Evolutionary conservation across 2,329 filamentous ascomycete genomes (phyloP).

Genomic region (Gliomastix tumulicola): DNA sequence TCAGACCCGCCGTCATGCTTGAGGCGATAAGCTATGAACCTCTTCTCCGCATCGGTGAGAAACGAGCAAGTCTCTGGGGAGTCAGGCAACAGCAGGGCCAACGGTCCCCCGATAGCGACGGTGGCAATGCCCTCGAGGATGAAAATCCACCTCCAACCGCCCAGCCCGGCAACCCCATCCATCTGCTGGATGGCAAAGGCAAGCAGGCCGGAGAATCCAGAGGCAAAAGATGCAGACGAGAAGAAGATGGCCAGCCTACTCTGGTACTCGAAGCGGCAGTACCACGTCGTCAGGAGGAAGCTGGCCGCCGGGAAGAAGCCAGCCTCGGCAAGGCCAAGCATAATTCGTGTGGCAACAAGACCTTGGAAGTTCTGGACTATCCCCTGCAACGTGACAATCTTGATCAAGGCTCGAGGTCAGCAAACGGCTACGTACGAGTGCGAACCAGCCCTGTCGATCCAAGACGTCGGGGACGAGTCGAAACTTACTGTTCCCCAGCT

Average conservation of each 20-base stretch:
- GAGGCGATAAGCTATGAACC: background rate
- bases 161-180: conserved; percentile 8
- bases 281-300: conserved; percentile 1
- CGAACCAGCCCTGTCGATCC: too few species aligned
- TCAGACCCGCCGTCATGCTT: background rate
- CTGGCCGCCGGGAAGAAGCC: conserved; percentile 23
- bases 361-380: conserved; percentile 35
- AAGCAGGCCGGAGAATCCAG: conserved; percentile 13
- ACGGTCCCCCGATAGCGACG: conserved; percentile 23
- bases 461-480: too few species aligned
- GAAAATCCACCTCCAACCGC: conserved; percentile 28
- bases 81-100: conserved; percentile 38
- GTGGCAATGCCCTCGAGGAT: conserved; percentile 30
- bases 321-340: conserved; percentile 32
- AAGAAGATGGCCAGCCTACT: conserved; percentile 18
- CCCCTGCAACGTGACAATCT: conserved; percentile 16
- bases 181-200: conserved; percentile 13
- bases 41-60: conserved; percentile 1
- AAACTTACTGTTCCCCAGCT: conserved; percentile 5
- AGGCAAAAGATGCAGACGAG: conserved; percentile 12
- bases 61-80: conserved; percentile 5
- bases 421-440: too few species aligned
- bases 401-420: too few species aligned
- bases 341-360: conserved; percentile 34
- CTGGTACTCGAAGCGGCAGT: conserved; percentile 1